Evolutionary conservation across 371 early-diverging fungal species (phyloP).

Genomic region (Chytridium lagenaria): DNA sequence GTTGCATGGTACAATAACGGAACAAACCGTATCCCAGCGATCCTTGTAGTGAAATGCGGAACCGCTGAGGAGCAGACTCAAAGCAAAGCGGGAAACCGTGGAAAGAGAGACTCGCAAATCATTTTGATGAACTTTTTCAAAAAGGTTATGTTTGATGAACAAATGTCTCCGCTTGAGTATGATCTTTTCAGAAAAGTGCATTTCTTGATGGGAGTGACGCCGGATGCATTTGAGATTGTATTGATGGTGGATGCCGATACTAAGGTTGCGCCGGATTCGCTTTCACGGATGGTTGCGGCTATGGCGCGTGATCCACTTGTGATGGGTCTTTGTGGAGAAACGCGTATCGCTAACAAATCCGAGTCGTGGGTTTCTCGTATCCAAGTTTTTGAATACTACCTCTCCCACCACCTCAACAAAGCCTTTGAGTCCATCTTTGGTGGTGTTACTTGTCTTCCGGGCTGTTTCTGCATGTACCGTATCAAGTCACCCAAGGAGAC

Average conservation of each 20-base stretch:
- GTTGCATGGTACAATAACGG: slow-evolving; percentile 61
- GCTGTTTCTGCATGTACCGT: slow-evolving; percentile 89
- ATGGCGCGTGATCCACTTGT: slow-evolving; percentile 68
- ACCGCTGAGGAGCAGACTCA: slow-evolving; percentile 69
- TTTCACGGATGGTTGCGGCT: slow-evolving; percentile 77
- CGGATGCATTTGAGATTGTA: slow-evolving; percentile 82
- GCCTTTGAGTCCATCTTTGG: slow-evolving; percentile 97
- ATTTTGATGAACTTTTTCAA: slow-evolving; percentile 95
- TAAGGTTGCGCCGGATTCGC: slow-evolving; percentile 72
- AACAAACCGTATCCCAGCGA: slow-evolving; percentile 73
- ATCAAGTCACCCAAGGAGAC: slow-evolving; percentile 54
- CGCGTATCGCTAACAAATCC: slow-evolving; percentile 72
- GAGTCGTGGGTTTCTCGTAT: slow-evolving; percentile 66
- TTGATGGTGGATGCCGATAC: slow-evolving; percentile 98
- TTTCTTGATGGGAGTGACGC: slow-evolving; percentile 66
- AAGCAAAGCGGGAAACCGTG: slow-evolving; percentile 89
- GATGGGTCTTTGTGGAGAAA: slow-evolving; percentile 78
- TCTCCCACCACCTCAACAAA: slow-evolving; percentile 92
- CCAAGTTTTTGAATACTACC: slow-evolving; percentile 92
- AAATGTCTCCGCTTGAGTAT: slow-evolving; percentile 90
- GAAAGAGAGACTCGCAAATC: slow-evolving; percentile 98
- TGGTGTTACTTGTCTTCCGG: slow-evolving; percentile 96
- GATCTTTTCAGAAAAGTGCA: slow-evolving; percentile 89
- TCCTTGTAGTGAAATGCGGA: slow-evolving; percentile 94
- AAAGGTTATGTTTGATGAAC: slow-evolving; percentile 88